phyloP scores from a whole-genome alignment of 2,329 filamentous ascomycete genomes.

The Talaromyces sp. region DNA sequence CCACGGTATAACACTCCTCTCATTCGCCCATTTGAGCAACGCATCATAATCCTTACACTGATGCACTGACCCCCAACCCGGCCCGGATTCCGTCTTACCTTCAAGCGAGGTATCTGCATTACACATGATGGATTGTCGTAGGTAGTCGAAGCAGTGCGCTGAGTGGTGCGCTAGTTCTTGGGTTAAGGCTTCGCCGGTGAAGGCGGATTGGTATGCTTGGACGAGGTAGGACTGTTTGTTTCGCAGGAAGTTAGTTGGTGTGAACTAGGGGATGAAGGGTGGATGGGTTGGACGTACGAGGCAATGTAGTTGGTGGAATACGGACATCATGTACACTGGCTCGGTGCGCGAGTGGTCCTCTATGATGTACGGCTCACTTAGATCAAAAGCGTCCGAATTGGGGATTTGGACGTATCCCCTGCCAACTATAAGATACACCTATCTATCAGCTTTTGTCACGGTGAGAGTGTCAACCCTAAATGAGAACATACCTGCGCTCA shows the following conservation, averaged over 20 bases:
- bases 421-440: not conserved
- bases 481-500: slow-evolving; percentile 14
- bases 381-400: not conserved
- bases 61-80: slow-evolving; percentile 11
- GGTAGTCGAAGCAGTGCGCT: slow-evolving; percentile 14
- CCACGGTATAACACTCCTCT: slow-evolving; percentile 5
- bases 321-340: slow-evolving; percentile 16
- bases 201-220: slow-evolving; percentile 14
- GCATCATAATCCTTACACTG: slow-evolving; percentile 12
- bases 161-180: slow-evolving; percentile 15
- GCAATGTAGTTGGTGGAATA: slow-evolving; percentile 13
- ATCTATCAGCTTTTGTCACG: too few species aligned
- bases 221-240: slow-evolving; percentile 14
- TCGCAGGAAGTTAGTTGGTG: not conserved
- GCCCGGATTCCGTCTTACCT: slow-evolving; percentile 3
- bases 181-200: not conserved
- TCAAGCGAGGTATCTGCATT: slow-evolving; percentile 9
- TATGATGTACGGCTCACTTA: slow-evolving; percentile 14
- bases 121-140: slow-evolving; percentile 14
- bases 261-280: not conserved
- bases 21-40: slow-evolving; percentile 12
- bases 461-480: too few species aligned
- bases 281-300: not conserved
- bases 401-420: slow-evolving; percentile 5
- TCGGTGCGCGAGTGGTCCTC: not conserved